Conservation (phyloP, 129 eudicot species). For the Lactuca sativa region DNA sequence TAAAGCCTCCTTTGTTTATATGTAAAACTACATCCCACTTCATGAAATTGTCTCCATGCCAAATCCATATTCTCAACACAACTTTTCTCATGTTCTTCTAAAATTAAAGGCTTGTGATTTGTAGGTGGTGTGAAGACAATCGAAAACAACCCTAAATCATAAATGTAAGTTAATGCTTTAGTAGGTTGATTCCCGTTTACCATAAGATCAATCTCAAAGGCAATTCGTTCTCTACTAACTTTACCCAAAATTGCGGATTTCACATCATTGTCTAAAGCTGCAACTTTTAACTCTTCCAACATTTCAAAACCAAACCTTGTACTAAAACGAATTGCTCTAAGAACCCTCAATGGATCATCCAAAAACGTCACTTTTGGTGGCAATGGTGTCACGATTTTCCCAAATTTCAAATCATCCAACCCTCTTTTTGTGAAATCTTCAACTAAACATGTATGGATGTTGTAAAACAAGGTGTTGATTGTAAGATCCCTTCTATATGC, state of each 20-base stretch:
- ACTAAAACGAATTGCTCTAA: conserved; percentile 42
- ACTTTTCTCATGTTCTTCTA: conserved; percentile 6
- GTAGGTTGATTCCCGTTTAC: conserved; percentile 33
- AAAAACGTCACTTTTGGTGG: conserved; percentile 44
- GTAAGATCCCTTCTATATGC: conserved; percentile 43
- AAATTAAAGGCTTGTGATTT: conserved; percentile 17
- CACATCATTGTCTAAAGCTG: conserved; percentile 33
- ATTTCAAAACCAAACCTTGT: conserved; percentile 38
- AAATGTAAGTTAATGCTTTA: conserved; percentile 35
- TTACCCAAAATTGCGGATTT: conserved; percentile 38
- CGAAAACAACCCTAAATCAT: conserved; percentile 30
- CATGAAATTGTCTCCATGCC: conserved; percentile 18
- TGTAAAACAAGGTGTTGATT: conserved; percentile 38
- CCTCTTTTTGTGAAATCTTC: conserved; percentile 39
- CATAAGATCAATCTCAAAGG: conserved; percentile 38
- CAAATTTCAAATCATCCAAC: conserved; percentile 29
- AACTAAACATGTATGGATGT: conserved; percentile 30
- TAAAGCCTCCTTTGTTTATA: neutral
- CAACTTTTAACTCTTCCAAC: conserved; percentile 28
- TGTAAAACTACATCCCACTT: neutral
- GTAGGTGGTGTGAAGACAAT: conserved; percentile 31
- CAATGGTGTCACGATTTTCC: conserved; percentile 37
- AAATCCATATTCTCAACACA: conserved; percentile 28
- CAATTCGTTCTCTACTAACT: conserved; percentile 37
- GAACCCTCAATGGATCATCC: conserved; percentile 40